These are phyloP conservation scores for Penicillium flavigenum DNA, from an alignment of 495 filamentous ascomycete genomes.

Conservation along the genomic window DNA sequence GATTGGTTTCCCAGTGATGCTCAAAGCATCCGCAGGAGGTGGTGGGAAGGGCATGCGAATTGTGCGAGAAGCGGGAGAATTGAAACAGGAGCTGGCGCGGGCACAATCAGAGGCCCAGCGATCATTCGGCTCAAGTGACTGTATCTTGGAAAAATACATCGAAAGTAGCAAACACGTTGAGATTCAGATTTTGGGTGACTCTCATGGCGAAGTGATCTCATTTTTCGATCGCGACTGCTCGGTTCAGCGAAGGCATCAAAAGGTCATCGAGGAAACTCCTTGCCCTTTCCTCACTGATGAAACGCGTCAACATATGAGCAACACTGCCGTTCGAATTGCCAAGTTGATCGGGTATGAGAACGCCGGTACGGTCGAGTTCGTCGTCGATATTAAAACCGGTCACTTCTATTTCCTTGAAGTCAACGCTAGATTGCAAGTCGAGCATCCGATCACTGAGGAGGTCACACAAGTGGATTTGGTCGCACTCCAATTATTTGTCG, in stretches of 20 bases:
- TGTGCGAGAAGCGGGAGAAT: conserved; percentile 60
- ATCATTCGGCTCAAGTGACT: conserved; percentile 79
- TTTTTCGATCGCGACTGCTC: conserved; percentile 80
- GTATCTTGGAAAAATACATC: conserved; percentile 88
- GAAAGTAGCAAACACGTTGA: conserved; percentile 82
- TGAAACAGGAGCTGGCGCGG: conserved; percentile 66
- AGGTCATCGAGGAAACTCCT: conserved; percentile 90
- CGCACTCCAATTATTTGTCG: conserved; percentile 79
- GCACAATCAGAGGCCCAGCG: conserved; percentile 76
- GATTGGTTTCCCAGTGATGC: conserved; percentile 79
- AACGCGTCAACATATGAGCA: conserved; percentile 71
- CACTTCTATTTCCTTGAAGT: conserved; percentile 96
- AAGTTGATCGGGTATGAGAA: conserved; percentile 79
- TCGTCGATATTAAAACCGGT: conserved; percentile 79
- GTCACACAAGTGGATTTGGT: conserved; percentile 87
- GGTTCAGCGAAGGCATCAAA: conserved; percentile 81
- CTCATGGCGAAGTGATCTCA: conserved; percentile 67
- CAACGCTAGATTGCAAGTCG: conserved; percentile 89
- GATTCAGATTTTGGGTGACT: conserved; percentile 86
- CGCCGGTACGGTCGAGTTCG: conserved; percentile 92
- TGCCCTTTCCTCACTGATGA: conserved; percentile 68
- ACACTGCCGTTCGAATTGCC: conserved; percentile 74
- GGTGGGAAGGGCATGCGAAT: conserved; percentile 92
- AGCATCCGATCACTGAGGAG: conserved; percentile 90
- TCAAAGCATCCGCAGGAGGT: conserved; percentile 91